Evolutionary conservation across 768 basidiomycete genomes (phyloP).

Genomic region (Boletus edulis): DNA sequence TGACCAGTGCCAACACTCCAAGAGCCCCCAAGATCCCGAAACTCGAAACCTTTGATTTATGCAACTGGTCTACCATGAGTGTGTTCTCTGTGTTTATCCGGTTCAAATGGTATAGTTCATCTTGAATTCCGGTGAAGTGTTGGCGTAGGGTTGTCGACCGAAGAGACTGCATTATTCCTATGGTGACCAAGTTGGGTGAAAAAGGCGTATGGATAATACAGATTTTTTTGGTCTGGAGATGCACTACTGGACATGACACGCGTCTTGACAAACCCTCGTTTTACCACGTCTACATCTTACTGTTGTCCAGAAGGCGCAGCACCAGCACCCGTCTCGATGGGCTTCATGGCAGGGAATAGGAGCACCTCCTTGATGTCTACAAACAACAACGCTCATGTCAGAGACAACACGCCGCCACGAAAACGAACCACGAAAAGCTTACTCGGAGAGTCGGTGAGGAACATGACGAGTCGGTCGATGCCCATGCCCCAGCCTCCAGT

Average conservation of each 20-base stretch:
- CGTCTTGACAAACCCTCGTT: slow-evolving; percentile 10
- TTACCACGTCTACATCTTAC: slow-evolving; percentile 19
- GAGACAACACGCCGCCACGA: background rate
- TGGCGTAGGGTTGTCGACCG: no score
- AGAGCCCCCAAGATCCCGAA: no score
- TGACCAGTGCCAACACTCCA: no score
- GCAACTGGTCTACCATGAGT: no score
- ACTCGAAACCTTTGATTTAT: no score
- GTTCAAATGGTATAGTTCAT: no score
- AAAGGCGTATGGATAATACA: background rate
- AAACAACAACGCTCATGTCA: background rate
- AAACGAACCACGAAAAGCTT: slow-evolving; percentile 22
- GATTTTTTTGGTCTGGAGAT: background rate
- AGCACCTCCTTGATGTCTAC: slow-evolving; percentile 95
- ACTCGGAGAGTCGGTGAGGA: slow-evolving; percentile 96
- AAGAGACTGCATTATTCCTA: no score
- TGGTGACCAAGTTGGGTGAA: no score
- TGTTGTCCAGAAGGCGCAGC: slow-evolving; percentile 27
- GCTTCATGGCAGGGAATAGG: slow-evolving; percentile 97
- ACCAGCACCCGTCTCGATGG: slow-evolving; percentile 50
- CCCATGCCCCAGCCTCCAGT: slow-evolving; percentile 98
- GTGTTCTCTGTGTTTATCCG: no score
- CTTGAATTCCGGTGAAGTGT: no score
- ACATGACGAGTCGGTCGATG: slow-evolving; percentile 97
- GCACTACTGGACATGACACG: background rate